Evolutionary conservation across 1,139 yeast species (phyloP).

Genomic region (Tardiomyces blankii): DNA sequence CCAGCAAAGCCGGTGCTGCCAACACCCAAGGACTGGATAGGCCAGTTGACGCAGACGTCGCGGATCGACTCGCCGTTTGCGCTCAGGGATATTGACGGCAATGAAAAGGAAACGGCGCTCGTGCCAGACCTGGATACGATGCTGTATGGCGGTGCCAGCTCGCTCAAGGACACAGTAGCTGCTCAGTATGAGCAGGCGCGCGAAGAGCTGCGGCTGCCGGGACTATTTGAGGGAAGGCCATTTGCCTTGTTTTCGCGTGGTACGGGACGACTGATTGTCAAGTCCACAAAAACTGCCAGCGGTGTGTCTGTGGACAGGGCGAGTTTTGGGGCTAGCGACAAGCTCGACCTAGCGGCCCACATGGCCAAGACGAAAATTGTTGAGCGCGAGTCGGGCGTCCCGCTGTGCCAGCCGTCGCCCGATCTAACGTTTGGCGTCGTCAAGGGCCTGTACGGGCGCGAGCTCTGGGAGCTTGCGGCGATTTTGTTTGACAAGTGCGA

Average conservation of each 20-base stretch:
- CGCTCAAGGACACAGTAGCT: slow-evolving; percentile 11
- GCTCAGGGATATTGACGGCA: neutral
- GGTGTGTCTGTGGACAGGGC: neutral
- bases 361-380: neutral
- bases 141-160: slow-evolving; percentile 38
- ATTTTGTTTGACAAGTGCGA: slow-evolving; percentile 41
- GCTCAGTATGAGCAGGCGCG: slow-evolving; percentile 16
- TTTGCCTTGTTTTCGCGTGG: slow-evolving; percentile 13
- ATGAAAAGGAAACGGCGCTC: neutral
- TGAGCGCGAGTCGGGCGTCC: neutral
- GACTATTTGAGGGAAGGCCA: slow-evolving; percentile 8
- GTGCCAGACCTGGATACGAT: slow-evolving; percentile 35
- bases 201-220: slow-evolving; percentile 14
- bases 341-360: neutral
- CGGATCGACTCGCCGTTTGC: slow-evolving; percentile 11
- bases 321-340: neutral
- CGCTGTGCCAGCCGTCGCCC: neutral
- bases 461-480: slow-evolving; percentile 42
- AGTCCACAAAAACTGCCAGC: neutral
- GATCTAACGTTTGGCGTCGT: neutral
- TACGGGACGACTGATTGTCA: slow-evolving; percentile 8
- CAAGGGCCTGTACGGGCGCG: slow-evolving; percentile 5
- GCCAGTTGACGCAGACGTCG: slow-evolving; percentile 8
- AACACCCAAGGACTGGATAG: slow-evolving; percentile 9
- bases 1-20: slow-evolving; percentile 2